Evolutionary conservation across 306 rosid species (phyloP), one percentile per base, ranked within the genome.

Genomic region (Clitoria ternatea): DNA sequence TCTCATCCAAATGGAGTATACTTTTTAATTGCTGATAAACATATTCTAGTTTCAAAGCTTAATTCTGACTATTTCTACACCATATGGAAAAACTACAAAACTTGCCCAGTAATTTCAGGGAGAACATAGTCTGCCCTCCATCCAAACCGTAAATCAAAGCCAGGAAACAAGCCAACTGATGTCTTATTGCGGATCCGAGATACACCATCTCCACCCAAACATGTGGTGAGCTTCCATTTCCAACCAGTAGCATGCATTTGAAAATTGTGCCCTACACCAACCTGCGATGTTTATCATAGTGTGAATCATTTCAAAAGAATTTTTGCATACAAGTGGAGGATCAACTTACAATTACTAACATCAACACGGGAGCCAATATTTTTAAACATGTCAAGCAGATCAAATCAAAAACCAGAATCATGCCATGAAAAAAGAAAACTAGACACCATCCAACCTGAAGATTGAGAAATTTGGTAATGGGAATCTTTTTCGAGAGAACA

Each of bases 161-260:
- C 97, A 27, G 93, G 96, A 81, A 77, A 88, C 67, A 89, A 72
- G 44, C 92, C 92, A 72, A 93, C 66, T 8, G 92, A 77, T 53
- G 96, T 80, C 88, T 93, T 93, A 55, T 90, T 93, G 75, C 89
- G 80, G 54, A 90, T 79, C 35, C 97, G 85, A 60, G 97, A 93
- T 70, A 90, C 76, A 66, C 96, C 96, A 55, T 93, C 98, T 76
- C 96, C 98, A 56, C 97, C 98, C 74, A 84, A 89, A 86, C 96
- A 94, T 10, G 98, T 87, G 10, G 92, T 84, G 44, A 94, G 92
- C 83, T 90, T 94, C 98, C 98, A 91, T 79, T 94, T 89, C 98
- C 98, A 94, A 43, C 97, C 95, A 40, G 89, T 94, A 59, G 98
- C 87, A 54, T 89, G 85, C 87, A 80, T 68, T 75, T 83, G 90